Evolutionary conservation across 2,329 filamentous ascomycete genomes (phyloP), one percentile per base, ranked within the genome.

Genomic region (Curvularia sp.): DNA sequence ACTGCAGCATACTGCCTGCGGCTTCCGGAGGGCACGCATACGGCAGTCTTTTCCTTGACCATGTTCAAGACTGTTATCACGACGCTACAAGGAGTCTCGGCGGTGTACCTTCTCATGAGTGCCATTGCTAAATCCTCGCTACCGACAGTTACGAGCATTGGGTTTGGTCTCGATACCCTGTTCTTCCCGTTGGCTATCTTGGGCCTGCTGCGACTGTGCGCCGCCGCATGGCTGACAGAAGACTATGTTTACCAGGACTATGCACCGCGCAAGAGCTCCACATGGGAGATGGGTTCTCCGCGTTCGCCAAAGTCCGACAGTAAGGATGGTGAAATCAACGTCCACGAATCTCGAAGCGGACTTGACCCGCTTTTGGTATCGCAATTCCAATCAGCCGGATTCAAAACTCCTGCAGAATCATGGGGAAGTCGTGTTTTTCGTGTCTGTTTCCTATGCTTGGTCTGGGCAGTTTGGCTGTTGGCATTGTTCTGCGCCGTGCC

Each of bases 41-140:
- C 53, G 5, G 20, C 28, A 10, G 5, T 62, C 4, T 22, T 57
- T 8, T 65, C 64, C 2, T 38, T 43, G 24, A 55, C 63, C n/a
- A 60, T 49, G 30, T 24, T 65, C 7, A 63, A 68, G 15, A 67
- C 64, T 3, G 8, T 64, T 10, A 57, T 67, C 38, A 58, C 57
- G 24, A 58, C 61, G 1, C 31, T 66, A 4, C 65, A 69, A 47
- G 65, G 64, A 5, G 18, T 57, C 4, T 43, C 57, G 3, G 64
- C 65, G 2, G n/a, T 64, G 0, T 64, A 67, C 43, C 1, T 53
- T 18, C 46, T 63, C 10, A 22, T 56, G 2, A 52, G 48, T n/a
- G 33, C 24, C 33, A 39, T 35, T 52, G 12, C 26, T 30, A 8
- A n/a, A 12, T 31, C 44, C 10, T 18, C 44, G 9, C 7, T 47